A percentile compares a stretch with the other conserved stretches of the same genome.
Conservation (phyloP, 208 protist genomes). For the Borovskyia barvae region DNA sequence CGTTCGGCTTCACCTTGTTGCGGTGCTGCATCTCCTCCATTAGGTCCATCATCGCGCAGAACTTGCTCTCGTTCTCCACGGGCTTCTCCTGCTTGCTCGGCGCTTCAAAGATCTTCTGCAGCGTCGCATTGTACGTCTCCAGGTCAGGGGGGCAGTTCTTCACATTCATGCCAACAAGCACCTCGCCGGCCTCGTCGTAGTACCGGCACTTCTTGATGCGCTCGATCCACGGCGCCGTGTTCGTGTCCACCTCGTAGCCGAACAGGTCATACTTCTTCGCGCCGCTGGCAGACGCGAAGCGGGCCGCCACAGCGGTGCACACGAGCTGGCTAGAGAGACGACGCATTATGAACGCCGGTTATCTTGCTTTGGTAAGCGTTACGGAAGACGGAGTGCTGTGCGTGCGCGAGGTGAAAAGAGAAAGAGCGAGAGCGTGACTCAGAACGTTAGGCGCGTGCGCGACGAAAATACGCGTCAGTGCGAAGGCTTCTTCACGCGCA, state of each 20-base stretch:
- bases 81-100: slow-evolving; percentile 65
- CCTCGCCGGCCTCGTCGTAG: slow-evolving; percentile 88
- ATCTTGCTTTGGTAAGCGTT: no score
- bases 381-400: no score
- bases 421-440: no score
- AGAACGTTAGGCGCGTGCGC: no score
- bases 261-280: slow-evolving; percentile 88
- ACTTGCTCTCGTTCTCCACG: slow-evolving; percentile 84
- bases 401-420: no score
- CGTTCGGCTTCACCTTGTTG: slow-evolving; percentile 86
- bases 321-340: slow-evolving; percentile 63
- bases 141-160: slow-evolving; percentile 89
- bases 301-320: slow-evolving; percentile 47
- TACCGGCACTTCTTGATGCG: slow-evolving; percentile 81
- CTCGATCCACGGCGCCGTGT: slow-evolving; percentile 82
- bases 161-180: slow-evolving; percentile 89
- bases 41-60: slow-evolving; percentile 90
- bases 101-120: slow-evolving; percentile 80
- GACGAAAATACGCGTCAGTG: no score
- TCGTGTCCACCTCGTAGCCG: slow-evolving; percentile 86
- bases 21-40: slow-evolving; percentile 89
- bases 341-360: slow-evolving; percentile 58
- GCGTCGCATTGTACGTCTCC: slow-evolving; percentile 83
- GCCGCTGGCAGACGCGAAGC: slow-evolving; percentile 37
- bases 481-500: no score